Evolutionary conservation across 2,329 filamentous ascomycete genomes (phyloP), one percentile per base, ranked within the genome.

Genomic region (Trichoderma atroviride): DNA sequence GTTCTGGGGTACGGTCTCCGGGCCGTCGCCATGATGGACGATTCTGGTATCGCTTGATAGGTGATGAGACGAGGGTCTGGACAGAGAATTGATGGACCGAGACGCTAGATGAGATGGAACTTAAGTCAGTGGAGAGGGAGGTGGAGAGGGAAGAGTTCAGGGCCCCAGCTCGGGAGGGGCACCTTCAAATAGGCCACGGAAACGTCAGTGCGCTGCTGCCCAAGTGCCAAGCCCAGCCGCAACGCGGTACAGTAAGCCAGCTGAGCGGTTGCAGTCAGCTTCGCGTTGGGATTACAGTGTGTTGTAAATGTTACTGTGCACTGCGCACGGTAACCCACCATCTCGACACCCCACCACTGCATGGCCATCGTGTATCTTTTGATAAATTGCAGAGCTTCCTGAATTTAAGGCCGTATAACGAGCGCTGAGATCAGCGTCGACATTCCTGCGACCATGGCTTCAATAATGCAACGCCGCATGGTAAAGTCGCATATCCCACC

Each of bases 1-100:
- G 88, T 89, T 72, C 94, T 90, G 13, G 94, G 94, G 76, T 97
- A 97, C 16, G 92, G 84, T 74, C 93, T 95, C 76, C 91, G 89
- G 27, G 88, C 84, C 14, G 79, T 74, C 4, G 77, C 78, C 79
- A 81, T 81, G 50, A 69, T 71, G 65, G 65, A 29, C 5, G 24
- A 47, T 24, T 31, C 24, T 43, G 31, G 33, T 64, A 37, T 40
- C 43, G 24, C 29, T 52, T 60, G 27, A 33, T 4, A 22, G 27
- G 35, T 59, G 13, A 35, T 35, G 13, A 52, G 52, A 22, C 33
- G 53, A 63, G 9, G 29, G 16, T 52, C 24, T 37, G 35, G 69
- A n/a, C 55, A 33, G 22, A 43, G 40, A 43, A 43, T 43, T n/a
- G 55, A n/a, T 50, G n/a, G 47, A 7, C 47, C 19, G 27, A 33